These are phyloP conservation scores for Lasiodiplodia theobromae DNA, from an alignment of 2,329 filamentous ascomycete genomes.

Conservation along the genomic window DNA sequence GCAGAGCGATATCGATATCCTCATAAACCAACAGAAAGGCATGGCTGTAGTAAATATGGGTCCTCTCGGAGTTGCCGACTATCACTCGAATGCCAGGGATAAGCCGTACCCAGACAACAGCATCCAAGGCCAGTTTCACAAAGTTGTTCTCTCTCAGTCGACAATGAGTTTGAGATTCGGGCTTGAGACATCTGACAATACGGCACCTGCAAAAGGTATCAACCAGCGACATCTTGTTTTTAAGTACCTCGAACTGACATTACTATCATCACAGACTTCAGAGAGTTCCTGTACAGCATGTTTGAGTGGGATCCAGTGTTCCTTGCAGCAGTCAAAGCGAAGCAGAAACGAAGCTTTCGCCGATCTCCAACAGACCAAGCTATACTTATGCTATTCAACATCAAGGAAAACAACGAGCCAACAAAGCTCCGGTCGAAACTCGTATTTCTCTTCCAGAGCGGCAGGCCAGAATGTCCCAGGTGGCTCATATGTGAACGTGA, in stretches of 20 bases:
- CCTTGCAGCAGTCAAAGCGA: not conserved
- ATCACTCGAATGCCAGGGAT: not conserved
- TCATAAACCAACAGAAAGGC: fast-evolving
- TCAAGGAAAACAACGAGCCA: fast-evolving
- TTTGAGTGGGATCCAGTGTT: not conserved
- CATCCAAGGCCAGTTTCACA: not conserved
- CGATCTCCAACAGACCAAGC: not conserved
- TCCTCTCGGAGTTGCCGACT: not conserved
- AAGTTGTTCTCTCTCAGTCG: not conserved
- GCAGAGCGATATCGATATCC: not conserved
- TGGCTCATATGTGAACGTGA: not conserved
- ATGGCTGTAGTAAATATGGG: not conserved
- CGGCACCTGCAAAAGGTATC: not conserved
- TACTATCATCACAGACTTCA: not conserved
- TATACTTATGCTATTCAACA: not conserved
- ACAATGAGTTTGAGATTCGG: not conserved
- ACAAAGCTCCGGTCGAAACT: not conserved
- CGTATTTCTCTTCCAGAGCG: not conserved
- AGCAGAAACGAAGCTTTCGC: too few relatives aligned
- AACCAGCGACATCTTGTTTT: fast-evolving
- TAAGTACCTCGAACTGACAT: not conserved
- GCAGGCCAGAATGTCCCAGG: not conserved
- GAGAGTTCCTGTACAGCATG: not conserved
- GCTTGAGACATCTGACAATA: not conserved
- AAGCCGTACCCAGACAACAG: not conserved